Percentiles rank a stretch among this genome's conserved stretches.
Conservation (phyloP, 176 grass and related monocot genomes). For the Paspalum vaginatum region DNA sequence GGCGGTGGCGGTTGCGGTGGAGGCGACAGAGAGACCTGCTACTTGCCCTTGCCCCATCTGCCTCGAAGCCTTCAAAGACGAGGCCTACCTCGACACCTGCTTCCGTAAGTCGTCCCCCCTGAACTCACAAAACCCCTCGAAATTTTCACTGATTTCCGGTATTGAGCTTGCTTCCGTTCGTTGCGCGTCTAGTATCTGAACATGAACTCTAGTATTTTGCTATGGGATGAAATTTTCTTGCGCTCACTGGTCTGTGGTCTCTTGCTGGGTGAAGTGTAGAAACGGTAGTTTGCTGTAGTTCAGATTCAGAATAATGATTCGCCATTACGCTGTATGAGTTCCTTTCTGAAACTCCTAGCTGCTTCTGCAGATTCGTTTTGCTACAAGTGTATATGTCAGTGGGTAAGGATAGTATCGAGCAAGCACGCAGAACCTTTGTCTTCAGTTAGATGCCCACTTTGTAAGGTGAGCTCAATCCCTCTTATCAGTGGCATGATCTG, state of each 20-base stretch:
- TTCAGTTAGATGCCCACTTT: constrained; percentile 66
- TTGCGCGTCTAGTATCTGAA: background rate
- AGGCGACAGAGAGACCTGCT: background rate
- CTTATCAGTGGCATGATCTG: background rate
- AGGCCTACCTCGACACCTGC: constrained; percentile 72
- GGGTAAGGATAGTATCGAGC: constrained; percentile 52
- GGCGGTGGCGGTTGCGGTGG: background rate
- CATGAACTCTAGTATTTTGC: background rate
- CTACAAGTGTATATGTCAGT: constrained; percentile 60
- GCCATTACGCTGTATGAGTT: background rate
- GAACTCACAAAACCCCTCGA: background rate
- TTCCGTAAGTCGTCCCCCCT: constrained; percentile 49
- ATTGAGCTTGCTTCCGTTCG: background rate
- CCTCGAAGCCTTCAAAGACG: constrained; percentile 54
- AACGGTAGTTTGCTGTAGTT: background rate
- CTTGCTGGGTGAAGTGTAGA: too few relatives aligned
- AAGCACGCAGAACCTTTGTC: constrained; percentile 48
- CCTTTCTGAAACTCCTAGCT: background rate
- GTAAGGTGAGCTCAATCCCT: constrained; percentile 53
- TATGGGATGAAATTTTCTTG: background rate
- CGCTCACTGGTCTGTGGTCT: background rate
- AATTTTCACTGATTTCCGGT: background rate
- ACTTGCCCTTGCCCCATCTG: constrained; percentile 53
- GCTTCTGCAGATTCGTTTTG: constrained; percentile 67
- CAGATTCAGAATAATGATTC: constrained; percentile 17